phyloP scores from a whole-genome alignment of 2,329 filamentous ascomycete genomes.

The Talaromyces sp. region DNA sequence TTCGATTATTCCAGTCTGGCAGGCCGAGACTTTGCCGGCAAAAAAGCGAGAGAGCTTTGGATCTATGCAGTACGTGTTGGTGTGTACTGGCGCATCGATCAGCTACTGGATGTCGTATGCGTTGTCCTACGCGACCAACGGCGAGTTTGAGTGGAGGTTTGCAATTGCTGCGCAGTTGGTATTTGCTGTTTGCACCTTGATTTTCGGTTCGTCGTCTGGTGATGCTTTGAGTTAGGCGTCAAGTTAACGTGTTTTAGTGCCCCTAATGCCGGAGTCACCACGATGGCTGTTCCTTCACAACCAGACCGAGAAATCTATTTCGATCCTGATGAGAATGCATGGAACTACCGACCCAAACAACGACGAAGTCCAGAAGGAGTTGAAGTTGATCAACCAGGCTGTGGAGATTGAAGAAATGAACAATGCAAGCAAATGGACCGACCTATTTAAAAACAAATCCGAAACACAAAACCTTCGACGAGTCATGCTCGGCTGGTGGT shows the following conservation, averaged over 20 bases:
- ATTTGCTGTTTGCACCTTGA: constrained; percentile 27
- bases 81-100: constrained; percentile 6
- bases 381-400: constrained; percentile 11
- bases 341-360: background rate
- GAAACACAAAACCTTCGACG: constrained; percentile 13
- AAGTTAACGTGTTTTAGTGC: background rate
- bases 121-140: constrained; percentile 5
- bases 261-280: constrained; percentile 16
- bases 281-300: constrained; percentile 16
- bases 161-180: constrained; percentile 19
- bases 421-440: constrained; percentile 7
- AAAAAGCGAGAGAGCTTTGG: constrained; percentile 9
- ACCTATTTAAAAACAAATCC: constrained; percentile 10
- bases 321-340: constrained; percentile 4
- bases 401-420: constrained; percentile 11
- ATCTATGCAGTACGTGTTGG: constrained; percentile 5
- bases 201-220: background rate
- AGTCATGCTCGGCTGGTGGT: constrained; percentile 12
- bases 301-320: constrained; percentile 7
- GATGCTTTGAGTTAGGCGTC: background rate
- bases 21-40: constrained; percentile 10
- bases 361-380: constrained; percentile 8
- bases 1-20: constrained; percentile 21
- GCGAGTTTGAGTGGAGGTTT: constrained; percentile 13
- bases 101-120: constrained; percentile 12